Conservation (phyloP, 2,329 filamentous ascomycete species). For the Fusarium sublunatum region DNA sequence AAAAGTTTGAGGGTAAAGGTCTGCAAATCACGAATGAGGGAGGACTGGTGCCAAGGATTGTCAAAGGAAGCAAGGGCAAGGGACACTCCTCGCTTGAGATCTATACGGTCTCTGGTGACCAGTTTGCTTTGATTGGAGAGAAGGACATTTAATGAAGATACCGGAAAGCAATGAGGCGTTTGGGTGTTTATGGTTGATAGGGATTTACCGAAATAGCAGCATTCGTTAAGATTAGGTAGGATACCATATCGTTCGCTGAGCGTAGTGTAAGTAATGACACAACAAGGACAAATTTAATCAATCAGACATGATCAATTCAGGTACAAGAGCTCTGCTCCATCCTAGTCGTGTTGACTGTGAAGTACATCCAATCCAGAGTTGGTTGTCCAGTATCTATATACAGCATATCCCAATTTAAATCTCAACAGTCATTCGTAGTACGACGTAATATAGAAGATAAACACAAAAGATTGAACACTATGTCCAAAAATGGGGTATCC, state of each 20-base stretch:
- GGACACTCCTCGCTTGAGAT: conserved; percentile 50
- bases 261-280: not conserved
- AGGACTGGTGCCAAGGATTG: conserved; percentile 46
- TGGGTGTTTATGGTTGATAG: conserved; percentile 12
- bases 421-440: conserved; percentile 16
- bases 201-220: conserved; percentile 4
- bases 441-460: conserved; percentile 32
- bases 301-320: conserved; percentile 14
- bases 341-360: conserved; percentile 10
- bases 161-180: conserved; percentile 10
- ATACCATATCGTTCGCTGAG: conserved; percentile 31
- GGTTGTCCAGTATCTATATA: conserved; percentile 27
- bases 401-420: conserved; percentile 13
- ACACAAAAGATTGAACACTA: conserved; percentile 33
- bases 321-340: conserved; percentile 32
- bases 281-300: not conserved
- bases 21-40: conserved; percentile 53
- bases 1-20: conserved; percentile 56
- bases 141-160: not conserved
- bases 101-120: conserved; percentile 48
- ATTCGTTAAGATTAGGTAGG: conserved; percentile 22
- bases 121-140: conserved; percentile 46
- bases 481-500: conserved; percentile 43
- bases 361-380: conserved; percentile 16
- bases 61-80: conserved; percentile 57